Evolutionary conservation across 2,329 filamentous ascomycete genomes (phyloP).

Genomic region (Seiridium unicorne): DNA sequence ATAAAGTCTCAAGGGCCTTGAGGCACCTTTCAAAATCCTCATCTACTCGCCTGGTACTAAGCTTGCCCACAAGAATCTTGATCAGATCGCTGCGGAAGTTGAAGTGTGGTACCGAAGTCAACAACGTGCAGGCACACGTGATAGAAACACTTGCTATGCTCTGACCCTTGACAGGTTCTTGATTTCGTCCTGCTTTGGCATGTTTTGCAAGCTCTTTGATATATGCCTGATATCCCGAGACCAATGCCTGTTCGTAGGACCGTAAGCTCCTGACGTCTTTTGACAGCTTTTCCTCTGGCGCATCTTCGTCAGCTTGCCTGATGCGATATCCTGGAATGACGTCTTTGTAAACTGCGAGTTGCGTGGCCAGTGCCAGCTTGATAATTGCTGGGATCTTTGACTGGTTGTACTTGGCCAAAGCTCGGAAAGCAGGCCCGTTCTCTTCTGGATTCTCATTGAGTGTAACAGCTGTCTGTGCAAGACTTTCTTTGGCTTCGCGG

Average conservation of each 20-base stretch:
- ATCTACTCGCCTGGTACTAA: constrained; percentile 72
- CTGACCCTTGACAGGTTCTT: constrained; percentile 37
- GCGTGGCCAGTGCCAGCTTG: constrained; percentile 83
- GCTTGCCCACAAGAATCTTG: constrained; percentile 80
- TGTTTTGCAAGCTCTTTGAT: constrained; percentile 71
- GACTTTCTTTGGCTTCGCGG: constrained; percentile 82
- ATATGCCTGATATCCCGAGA: constrained; percentile 82
- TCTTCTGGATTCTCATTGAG: constrained; percentile 95
- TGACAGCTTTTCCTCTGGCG: constrained; percentile 75
- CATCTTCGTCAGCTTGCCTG: constrained; percentile 74
- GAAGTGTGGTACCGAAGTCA: constrained; percentile 88
- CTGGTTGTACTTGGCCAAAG: constrained; percentile 70
- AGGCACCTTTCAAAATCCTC: constrained; percentile 75
- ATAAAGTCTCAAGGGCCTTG: constrained; percentile 76
- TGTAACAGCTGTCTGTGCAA: constrained; percentile 76
- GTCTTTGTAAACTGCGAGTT: constrained; percentile 90
- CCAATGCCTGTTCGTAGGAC: constrained; percentile 82
- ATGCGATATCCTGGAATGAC: constrained; percentile 96
- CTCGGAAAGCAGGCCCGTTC: constrained; percentile 76
- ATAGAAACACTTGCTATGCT: constrained; percentile 73
- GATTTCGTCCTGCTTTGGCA: constrained; percentile 51
- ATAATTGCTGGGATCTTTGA: constrained; percentile 71
- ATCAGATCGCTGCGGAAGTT: constrained; percentile 90
- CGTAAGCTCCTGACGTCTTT: constrained; percentile 86
- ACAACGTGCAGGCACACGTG: constrained; percentile 77